These are phyloP conservation scores for Eimeria acervulina DNA, from an alignment of 169 alveolate genomes.

Conservation along the genomic window DNA sequence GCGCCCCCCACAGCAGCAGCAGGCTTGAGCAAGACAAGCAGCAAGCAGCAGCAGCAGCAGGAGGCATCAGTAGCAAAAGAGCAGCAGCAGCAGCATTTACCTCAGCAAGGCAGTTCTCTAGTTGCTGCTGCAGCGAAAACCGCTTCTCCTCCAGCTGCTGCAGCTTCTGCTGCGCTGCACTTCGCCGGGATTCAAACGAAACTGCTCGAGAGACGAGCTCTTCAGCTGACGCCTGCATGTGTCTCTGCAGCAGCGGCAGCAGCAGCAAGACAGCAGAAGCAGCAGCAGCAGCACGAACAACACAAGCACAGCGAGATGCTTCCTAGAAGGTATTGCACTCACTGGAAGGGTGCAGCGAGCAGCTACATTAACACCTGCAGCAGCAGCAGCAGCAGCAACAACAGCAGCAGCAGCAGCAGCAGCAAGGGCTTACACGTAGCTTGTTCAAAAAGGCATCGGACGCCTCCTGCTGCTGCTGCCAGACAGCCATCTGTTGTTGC, in stretches of 20 bases:
- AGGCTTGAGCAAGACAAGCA: not conserved
- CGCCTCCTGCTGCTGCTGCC: conserved; percentile 62
- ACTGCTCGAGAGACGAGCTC: conserved; percentile 21
- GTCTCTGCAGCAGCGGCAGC: conserved; percentile 52
- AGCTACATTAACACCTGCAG: not conserved
- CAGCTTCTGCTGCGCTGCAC: conserved; percentile 36
- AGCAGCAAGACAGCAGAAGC: conserved; percentile 15
- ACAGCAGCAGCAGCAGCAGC: conserved; percentile 22
- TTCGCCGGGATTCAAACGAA: conserved; percentile 3
- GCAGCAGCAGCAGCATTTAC: conserved; percentile 38
- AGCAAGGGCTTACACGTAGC: conserved; percentile 34
- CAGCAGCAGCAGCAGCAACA: conserved; percentile 29
- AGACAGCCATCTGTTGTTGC: conserved; percentile 29
- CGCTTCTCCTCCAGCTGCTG: conserved; percentile 62
- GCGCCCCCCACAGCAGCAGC: not conserved
- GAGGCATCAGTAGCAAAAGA: not conserved
- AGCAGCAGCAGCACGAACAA: conserved; percentile 50
- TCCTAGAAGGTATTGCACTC: not conserved
- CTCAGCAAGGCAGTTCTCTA: conserved; percentile 45
- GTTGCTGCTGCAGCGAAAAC: conserved; percentile 39
- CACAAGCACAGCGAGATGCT: not conserved
- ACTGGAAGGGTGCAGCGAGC: not conserved
- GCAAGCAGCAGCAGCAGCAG: not conserved
- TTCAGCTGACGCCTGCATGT: conserved; percentile 35
- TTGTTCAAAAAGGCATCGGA: conserved; percentile 52